These are phyloP conservation scores for Theileria parva DNA, from an alignment of 169 alveolate species.

Conservation along the genomic window DNA sequence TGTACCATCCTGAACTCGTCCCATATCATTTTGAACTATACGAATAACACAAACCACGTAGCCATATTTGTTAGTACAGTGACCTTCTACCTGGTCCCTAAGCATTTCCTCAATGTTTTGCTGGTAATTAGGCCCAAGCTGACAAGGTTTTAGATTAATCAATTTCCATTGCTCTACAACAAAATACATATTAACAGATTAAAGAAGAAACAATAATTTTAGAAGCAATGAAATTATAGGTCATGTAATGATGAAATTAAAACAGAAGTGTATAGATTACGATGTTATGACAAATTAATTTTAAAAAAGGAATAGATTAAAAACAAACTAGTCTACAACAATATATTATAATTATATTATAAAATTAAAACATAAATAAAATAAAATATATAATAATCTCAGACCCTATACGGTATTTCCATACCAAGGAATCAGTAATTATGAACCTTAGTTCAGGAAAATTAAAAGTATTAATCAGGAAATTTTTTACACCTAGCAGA, in stretches of 20 bases:
- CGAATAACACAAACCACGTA: slow-evolving; percentile 88
- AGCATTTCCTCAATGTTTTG: slow-evolving; percentile 85
- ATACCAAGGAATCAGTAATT: background rate
- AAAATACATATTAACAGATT: slow-evolving; percentile 77
- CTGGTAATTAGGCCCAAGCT: slow-evolving; percentile 87
- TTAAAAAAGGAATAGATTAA: background rate
- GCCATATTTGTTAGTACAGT: slow-evolving; percentile 79
- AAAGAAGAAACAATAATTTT: background rate
- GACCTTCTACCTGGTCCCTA: slow-evolving; percentile 88
- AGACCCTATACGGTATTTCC: background rate
- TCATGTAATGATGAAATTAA: background rate
- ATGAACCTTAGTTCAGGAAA: slow-evolving; percentile 67
- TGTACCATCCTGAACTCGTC: slow-evolving; percentile 91
- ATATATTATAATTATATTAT: background rate
- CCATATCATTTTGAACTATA: slow-evolving; percentile 84
- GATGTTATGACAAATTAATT: background rate
- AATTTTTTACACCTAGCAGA: slow-evolving; percentile 46
- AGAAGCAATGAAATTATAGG: background rate
- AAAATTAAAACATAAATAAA: background rate
- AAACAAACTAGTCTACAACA: background rate
- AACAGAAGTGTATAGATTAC: background rate
- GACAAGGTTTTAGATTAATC: slow-evolving; percentile 85
- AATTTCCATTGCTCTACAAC: slow-evolving; percentile 89
- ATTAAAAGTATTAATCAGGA: slow-evolving; percentile 51
- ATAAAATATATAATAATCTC: background rate